A percentile compares a stretch with the other conserved stretches of the same genome.
phyloP scores from a whole-genome alignment of 2,329 filamentous ascomycete species.

The Coniochaeta hoffmannii region DNA sequence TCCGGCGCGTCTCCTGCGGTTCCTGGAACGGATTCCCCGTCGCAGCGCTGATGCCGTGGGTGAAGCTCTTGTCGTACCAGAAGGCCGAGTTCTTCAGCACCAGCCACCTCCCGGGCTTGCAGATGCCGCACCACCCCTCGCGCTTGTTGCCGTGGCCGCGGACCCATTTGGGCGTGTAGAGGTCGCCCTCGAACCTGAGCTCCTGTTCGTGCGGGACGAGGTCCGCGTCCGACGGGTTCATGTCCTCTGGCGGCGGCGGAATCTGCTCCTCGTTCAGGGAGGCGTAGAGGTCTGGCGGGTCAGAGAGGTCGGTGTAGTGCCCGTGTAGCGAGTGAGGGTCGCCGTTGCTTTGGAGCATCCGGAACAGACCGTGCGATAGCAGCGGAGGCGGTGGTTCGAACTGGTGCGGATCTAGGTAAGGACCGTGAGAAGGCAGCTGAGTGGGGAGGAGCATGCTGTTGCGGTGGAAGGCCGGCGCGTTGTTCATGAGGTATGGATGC shows the following conservation, averaged over 20 bases:
- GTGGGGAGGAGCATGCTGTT: constrained; percentile 55
- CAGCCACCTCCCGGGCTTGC: constrained; percentile 78
- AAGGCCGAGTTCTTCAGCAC: constrained; percentile 86
- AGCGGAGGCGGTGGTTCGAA: constrained; percentile 54
- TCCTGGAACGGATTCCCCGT: constrained; percentile 74
- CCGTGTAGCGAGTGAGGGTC: constrained; percentile 60
- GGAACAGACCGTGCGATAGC: constrained; percentile 66
- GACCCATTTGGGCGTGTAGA: constrained; percentile 80
- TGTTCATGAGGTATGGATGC: constrained; percentile 47
- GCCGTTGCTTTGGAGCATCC: constrained; percentile 67
- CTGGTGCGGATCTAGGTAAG: constrained; percentile 27
- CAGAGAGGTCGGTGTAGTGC: constrained; percentile 66
- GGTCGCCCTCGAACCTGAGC: constrained; percentile 68
- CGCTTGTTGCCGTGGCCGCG: constrained; percentile 81
- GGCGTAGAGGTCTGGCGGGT: constrained; percentile 70
- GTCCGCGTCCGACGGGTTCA: constrained; percentile 71
- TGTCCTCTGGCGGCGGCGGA: constrained; percentile 69
- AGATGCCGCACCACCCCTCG: constrained; percentile 85
- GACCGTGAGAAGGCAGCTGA: constrained; percentile 40
- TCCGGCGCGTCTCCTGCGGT: constrained; percentile 66
- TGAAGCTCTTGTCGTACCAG: constrained; percentile 91
- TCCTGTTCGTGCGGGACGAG: constrained; percentile 73
- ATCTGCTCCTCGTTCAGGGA: constrained; percentile 67
- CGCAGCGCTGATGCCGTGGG: constrained; percentile 76
- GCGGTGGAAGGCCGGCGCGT: constrained; percentile 38